Evolutionary conservation across 805 yeast genomes (phyloP).

Genomic region (Suhomyces canberraensis): DNA sequence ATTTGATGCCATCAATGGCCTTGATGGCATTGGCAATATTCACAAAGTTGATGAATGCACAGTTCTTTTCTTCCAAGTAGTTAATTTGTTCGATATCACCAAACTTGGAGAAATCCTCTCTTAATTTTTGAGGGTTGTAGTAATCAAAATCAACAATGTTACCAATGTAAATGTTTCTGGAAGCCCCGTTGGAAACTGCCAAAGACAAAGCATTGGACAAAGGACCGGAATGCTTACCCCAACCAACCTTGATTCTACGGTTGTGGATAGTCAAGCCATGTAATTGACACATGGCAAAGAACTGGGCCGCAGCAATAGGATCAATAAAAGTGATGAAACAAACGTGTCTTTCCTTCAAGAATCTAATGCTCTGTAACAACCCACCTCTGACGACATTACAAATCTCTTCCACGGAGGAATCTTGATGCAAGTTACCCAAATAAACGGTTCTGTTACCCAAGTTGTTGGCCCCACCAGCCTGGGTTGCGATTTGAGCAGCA

Average conservation of each 20-base stretch:
- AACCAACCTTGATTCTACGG: constrained; percentile 85
- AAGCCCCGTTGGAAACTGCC: constrained; percentile 92
- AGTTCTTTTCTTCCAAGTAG: constrained; percentile 74
- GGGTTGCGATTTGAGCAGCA: constrained; percentile 94
- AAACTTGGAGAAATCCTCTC: constrained; percentile 71
- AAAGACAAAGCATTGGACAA: constrained; percentile 79
- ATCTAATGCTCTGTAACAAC: constrained; percentile 75
- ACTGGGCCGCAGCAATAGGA: constrained; percentile 96
- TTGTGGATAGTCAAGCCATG: constrained; percentile 86
- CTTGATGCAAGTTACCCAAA: constrained; percentile 85
- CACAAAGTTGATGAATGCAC: constrained; percentile 90
- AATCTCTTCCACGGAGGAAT: constrained; percentile 84
- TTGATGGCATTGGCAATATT: constrained; percentile 87
- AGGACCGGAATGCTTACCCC: constrained; percentile 98
- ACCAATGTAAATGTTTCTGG: constrained; percentile 90
- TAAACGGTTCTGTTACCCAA: constrained; percentile 93
- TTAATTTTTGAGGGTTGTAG: constrained; percentile 57
- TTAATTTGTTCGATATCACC: constrained; percentile 97
- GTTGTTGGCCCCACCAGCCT: constrained; percentile 90
- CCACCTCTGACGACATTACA: constrained; percentile 98
- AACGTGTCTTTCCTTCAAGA: constrained; percentile 80
- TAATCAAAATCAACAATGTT: constrained; percentile 48
- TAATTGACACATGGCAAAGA: constrained; percentile 88
- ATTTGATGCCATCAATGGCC: constrained; percentile 88
- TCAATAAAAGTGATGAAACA: constrained; percentile 95